Conservation (phyloP, 805 yeast species). For the Sungouiella thailandica region DNA sequence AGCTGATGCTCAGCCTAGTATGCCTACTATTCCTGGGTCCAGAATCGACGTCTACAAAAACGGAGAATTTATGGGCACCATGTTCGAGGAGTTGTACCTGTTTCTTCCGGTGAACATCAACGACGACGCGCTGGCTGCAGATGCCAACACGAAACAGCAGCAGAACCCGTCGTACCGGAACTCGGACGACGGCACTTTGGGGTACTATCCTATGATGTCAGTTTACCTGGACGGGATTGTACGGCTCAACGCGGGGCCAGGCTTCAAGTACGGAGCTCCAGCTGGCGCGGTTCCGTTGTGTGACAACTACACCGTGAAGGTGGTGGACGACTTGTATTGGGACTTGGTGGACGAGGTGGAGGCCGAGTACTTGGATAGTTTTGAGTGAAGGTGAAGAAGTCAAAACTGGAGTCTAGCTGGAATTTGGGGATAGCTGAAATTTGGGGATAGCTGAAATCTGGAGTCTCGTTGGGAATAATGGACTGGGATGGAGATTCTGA, state of each 20-base stretch:
- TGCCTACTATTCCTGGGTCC: constrained; percentile 52
- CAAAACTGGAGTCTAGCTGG: no score
- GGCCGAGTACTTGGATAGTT: constrained; percentile 47
- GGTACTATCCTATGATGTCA: constrained; percentile 88
- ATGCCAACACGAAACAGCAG: constrained; percentile 26
- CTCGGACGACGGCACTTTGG: constrained; percentile 79
- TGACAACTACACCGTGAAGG: constrained; percentile 59
- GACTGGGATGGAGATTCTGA: no score
- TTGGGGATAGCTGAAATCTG: no score
- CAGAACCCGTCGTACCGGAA: constrained; percentile 34
- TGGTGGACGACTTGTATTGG: constrained; percentile 77
- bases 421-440: no score
- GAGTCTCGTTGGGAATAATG: no score
- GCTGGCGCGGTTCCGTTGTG: constrained; percentile 45
- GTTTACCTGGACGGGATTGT: constrained; percentile 78
- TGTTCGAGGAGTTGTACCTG: constrained; percentile 64
- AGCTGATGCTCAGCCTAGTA: constrained; percentile 22
- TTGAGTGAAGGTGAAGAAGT: constrained; percentile 31
- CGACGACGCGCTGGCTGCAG: constrained; percentile 31
- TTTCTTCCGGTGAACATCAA: constrained; percentile 78
- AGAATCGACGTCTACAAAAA: constrained; percentile 68
- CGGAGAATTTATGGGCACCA: constrained; percentile 62
- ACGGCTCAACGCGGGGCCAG: constrained; percentile 62
- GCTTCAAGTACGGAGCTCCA: constrained; percentile 40
- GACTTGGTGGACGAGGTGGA: constrained; percentile 85